These are phyloP conservation scores for Geotrichum citri-aurantii DNA, from an alignment of 1,139 yeast genomes.

Conservation along the genomic window DNA sequence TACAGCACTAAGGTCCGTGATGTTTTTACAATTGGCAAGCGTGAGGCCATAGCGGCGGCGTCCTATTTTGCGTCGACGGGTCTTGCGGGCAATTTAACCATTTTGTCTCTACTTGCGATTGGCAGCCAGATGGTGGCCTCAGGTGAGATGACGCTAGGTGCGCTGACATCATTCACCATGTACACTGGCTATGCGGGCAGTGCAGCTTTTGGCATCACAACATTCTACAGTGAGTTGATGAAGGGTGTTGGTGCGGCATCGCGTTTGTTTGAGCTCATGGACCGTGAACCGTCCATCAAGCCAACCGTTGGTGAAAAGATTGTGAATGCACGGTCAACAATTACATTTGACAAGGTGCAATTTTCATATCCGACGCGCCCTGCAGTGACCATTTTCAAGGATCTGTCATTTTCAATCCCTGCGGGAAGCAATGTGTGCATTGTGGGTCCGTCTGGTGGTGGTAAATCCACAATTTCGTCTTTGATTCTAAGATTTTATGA, in stretches of 20 bases:
- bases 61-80: slow-evolving; percentile 74
- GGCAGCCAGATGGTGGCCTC: slow-evolving; percentile 74
- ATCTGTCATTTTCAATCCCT: slow-evolving; percentile 58
- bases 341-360: slow-evolving; percentile 58
- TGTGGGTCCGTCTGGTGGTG: slow-evolving; percentile 96
- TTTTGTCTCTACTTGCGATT: slow-evolving; percentile 66
- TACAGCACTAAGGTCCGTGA: slow-evolving; percentile 67
- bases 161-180: slow-evolving; percentile 85
- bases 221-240: slow-evolving; percentile 89
- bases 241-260: slow-evolving; percentile 97
- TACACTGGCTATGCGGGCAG: slow-evolving; percentile 90
- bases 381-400: slow-evolving; percentile 59
- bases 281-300: slow-evolving; percentile 62
- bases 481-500: slow-evolving; percentile 75
- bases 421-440: slow-evolving; percentile 87
- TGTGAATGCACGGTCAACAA: slow-evolving; percentile 43
- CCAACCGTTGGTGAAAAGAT: slow-evolving; percentile 53
- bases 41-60: slow-evolving; percentile 62
- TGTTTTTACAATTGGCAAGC: slow-evolving; percentile 68
- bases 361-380: slow-evolving; percentile 89
- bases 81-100: slow-evolving; percentile 72
- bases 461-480: slow-evolving; percentile 86
- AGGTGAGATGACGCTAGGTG: slow-evolving; percentile 78
- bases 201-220: slow-evolving; percentile 83
- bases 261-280: slow-evolving; percentile 80